A percentile compares a stretch with the other conserved stretches of the same genome.
phyloP scores from a whole-genome alignment of 179 eudicot genomes.

The Beta lomatogona region DNA sequence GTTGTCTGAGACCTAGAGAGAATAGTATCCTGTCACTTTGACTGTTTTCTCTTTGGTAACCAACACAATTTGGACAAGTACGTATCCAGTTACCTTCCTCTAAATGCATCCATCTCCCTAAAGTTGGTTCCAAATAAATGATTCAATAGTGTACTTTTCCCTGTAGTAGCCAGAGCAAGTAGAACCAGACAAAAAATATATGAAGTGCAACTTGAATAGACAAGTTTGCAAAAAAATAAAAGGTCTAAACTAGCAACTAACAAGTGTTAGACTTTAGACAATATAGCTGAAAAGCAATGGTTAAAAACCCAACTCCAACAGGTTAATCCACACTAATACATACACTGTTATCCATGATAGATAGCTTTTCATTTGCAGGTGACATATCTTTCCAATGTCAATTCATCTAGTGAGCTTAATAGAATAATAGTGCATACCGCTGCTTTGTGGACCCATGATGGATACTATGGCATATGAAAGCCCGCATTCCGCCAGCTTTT shows the following conservation, averaged over 20 bases:
- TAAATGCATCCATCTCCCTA: constrained; percentile 96
- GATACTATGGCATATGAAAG: constrained; percentile 70
- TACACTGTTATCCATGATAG: too few relatives aligned
- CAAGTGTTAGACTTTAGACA: neutral
- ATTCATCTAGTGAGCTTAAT: neutral
- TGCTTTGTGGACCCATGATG: constrained; percentile 82
- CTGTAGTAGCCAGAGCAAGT: constrained; percentile 37
- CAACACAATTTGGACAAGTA: constrained; percentile 17
- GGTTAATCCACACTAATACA: neutral
- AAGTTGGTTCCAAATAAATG: constrained; percentile 81
- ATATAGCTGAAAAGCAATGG: neutral
- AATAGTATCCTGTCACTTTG: constrained; percentile 18
- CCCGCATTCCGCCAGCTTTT: constrained; percentile 53
- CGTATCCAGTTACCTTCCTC: constrained; percentile 65
- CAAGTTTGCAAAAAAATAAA: neutral
- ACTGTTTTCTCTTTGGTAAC: constrained; percentile 10
- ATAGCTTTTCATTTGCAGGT: neutral
- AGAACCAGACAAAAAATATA: neutral
- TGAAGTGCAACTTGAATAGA: neutral
- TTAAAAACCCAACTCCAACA: neutral
- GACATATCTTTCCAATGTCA: neutral
- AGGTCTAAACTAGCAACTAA: too few relatives aligned
- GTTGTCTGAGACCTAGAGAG: constrained; percentile 86
- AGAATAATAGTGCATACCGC: constrained; percentile 46
- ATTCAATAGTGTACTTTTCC: constrained; percentile 93